These are phyloP conservation scores for Pythium insidiosum DNA, from an alignment of 352 stramenopile species.

Conservation along the genomic window DNA sequence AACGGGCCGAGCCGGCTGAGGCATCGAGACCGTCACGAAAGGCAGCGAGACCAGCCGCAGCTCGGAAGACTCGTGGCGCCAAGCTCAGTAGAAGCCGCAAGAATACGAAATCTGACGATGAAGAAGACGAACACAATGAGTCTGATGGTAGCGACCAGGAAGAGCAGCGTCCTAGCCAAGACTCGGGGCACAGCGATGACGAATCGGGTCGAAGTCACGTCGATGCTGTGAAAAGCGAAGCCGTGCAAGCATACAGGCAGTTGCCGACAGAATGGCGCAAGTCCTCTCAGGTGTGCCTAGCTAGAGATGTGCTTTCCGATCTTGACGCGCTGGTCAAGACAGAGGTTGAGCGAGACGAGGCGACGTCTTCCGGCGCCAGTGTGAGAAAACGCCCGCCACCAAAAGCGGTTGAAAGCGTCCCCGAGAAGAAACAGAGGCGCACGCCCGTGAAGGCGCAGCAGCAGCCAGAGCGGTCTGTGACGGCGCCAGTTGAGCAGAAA, in stretches of 20 bases:
- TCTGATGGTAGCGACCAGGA: slow-evolving; percentile 12
- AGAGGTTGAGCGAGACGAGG: slow-evolving; percentile 21
- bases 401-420: background rate
- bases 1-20: slow-evolving; percentile 1
- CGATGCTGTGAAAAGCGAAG: slow-evolving; percentile 5
- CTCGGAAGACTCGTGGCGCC: slow-evolving; percentile 12
- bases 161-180: slow-evolving; percentile 6
- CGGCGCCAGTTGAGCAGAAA: slow-evolving; percentile 3
- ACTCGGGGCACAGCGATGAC: slow-evolving; percentile 4
- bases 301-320: slow-evolving; percentile 30
- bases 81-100: slow-evolving; percentile 21
- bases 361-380: background rate
- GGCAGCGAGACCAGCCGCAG: slow-evolving; percentile 1
- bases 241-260: slow-evolving; percentile 28
- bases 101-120: slow-evolving; percentile 8
- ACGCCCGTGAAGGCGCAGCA: background rate
- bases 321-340: slow-evolving; percentile 35
- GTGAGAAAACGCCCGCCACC: background rate
- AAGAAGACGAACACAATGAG: background rate
- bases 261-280: slow-evolving; percentile 13
- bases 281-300: slow-evolving; percentile 28
- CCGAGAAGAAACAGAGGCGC: slow-evolving; percentile 8
- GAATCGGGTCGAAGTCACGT: slow-evolving; percentile 1
- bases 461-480: slow-evolving; percentile 1
- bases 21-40: too few species aligned